phyloP scores from a whole-genome alignment of 2,329 filamentous ascomycete genomes.

The Didymella lethalis region DNA sequence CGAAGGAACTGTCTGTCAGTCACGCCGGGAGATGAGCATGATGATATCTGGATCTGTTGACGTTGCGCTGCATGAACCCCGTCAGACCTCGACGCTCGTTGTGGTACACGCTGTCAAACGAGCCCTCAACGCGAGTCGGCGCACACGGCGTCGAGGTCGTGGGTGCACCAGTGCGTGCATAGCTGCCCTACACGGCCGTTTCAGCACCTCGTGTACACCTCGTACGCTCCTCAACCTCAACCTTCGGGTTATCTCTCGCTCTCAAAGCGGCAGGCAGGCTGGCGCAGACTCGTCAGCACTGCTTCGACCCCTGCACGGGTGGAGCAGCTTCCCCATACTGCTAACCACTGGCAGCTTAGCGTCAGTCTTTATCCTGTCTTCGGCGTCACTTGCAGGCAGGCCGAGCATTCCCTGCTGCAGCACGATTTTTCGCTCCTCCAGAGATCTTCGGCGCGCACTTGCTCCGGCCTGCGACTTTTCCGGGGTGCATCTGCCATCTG shows the following conservation, averaged over 20 bases:
- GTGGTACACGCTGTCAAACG: conserved; percentile 13
- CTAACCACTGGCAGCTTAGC: conserved; percentile 8
- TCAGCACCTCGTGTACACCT: conserved; percentile 4
- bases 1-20: conserved; percentile 1
- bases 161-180: conserved; percentile 5
- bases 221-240: conserved; percentile 8
- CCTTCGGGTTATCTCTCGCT: conserved; percentile 14
- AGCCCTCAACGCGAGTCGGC: conserved; percentile 3
- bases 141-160: conserved; percentile 1
- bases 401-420: conserved; percentile 22
- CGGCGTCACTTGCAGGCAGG: conserved; percentile 22
- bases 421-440: conserved; percentile 24
- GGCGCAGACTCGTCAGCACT: conserved; percentile 17
- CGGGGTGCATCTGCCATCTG: conserved; percentile 10
- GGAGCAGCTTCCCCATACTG: conserved; percentile 13
- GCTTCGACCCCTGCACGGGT: conserved; percentile 11
- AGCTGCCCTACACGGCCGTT: neutral
- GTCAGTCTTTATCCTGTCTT: conserved; percentile 16
- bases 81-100: neutral
- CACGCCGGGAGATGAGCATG: conserved; percentile 4
- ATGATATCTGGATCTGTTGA: conserved; percentile 7
- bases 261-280: conserved; percentile 22
- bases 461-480: conserved; percentile 16
- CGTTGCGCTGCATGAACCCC: conserved; percentile 18
- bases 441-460: conserved; percentile 25